Base-by-base conservation (phyloP, 768 basidiomycete species). In the Trametes gibbosa region DNA sequence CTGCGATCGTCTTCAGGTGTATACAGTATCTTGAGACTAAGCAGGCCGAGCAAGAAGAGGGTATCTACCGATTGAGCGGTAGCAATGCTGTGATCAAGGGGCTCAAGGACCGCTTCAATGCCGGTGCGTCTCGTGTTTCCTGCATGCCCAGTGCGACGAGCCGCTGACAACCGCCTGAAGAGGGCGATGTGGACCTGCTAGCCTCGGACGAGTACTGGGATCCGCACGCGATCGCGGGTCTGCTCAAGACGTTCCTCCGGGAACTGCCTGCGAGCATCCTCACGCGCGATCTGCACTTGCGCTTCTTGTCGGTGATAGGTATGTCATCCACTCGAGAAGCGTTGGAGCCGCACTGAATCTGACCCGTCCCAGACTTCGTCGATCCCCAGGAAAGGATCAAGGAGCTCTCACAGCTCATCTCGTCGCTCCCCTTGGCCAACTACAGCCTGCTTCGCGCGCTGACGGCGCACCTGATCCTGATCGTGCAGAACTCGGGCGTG, bases 1-100 rank as follows among this genome's bases (percentile, higher is more conserved):
- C 97, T 3, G 92, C 96, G 7, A 89, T 98, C 65, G 88, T 97
- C 34, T 99, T 95, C 79, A 85, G 97, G 53, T 90, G 89, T 64
- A 95, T 99, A 64, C 88, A 97, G 69, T 99, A 96, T 74, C 78
- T 99, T 55, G 93, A 98, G 76, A 83, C 85, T 19, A 95, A 95
- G 77, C 83, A 91, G 71, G 96, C 97, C 21, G 92, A 98, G 61
- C 86, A 91, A 65, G 97, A 99, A 69, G 97, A 99, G 74, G 97
- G 97, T 34, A 96, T 99, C 59, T 99, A 98, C 75, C 86, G 97
- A 59, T 76, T 99, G 59, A 95, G 90, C 69, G 95, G 95, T 23
- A 95, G 92, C 71, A 92, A 93, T 63, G 90, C 94, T 34, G 94
- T 96, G 57, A 95, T 98, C 77, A 97, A 97, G 77, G 84, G 78